phyloP scores from a whole-genome alignment of 495 filamentous ascomycete species.

The Talaromyces stipitatus region DNA sequence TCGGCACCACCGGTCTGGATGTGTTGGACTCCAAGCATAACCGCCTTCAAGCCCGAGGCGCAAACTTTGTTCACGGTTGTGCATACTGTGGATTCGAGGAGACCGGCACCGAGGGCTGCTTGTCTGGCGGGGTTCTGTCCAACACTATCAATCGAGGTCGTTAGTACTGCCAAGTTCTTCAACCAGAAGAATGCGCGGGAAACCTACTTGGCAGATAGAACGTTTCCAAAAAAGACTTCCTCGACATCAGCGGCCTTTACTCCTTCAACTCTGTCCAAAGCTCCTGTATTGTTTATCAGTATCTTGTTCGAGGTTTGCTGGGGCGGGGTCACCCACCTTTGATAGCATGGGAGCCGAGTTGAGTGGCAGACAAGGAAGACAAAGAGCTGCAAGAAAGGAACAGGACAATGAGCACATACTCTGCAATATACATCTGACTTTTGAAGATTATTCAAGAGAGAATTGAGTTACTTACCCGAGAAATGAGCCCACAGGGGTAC shows the following conservation, averaged over 20 bases:
- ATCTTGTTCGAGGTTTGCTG: slow-evolving; percentile 9
- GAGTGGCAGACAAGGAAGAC: slow-evolving; percentile 72
- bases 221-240: slow-evolving; percentile 97
- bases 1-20: slow-evolving; percentile 92
- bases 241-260: slow-evolving; percentile 81
- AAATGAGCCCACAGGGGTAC: slow-evolving; percentile 90
- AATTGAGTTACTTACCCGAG: slow-evolving; percentile 58
- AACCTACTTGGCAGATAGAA: slow-evolving; percentile 84
- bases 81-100: slow-evolving; percentile 67
- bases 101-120: slow-evolving; percentile 81
- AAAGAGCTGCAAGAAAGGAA: slow-evolving; percentile 54
- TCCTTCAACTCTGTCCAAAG: slow-evolving; percentile 74
- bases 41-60: slow-evolving; percentile 86
- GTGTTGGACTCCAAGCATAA: slow-evolving; percentile 90
- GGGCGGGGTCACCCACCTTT: no score
- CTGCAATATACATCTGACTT: slow-evolving; percentile 7
- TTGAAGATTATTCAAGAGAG: slow-evolving; percentile 1
- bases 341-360: slow-evolving; percentile 87
- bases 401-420: neutral
- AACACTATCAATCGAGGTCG: slow-evolving; percentile 47
- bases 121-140: slow-evolving; percentile 96
- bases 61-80: slow-evolving; percentile 99
- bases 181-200: neutral
- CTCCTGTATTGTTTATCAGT: slow-evolving; percentile 45
- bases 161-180: slow-evolving; percentile 8